Evolutionary conservation across 2,329 filamentous ascomycete genomes (phyloP), one percentile per base, ranked within the genome.

Genomic region (Cladosporium sp.): DNA sequence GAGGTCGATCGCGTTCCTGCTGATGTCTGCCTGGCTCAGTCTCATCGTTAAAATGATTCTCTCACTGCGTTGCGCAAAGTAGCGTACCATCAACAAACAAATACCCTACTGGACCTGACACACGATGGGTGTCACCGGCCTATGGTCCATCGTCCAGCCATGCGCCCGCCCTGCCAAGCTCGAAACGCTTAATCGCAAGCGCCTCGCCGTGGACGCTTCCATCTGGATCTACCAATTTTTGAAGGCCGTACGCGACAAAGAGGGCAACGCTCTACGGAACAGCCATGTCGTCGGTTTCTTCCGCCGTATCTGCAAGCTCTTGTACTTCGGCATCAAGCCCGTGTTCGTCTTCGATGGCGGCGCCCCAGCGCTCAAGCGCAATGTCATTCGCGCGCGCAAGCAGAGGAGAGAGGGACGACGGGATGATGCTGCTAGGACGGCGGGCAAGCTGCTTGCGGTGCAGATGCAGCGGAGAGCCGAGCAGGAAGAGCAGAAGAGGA

Each of bases 201-300:
- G 95, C 18, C 90, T 99, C 59, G 96, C 95, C 57, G 92, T 99
- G 71, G 95, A 99, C 80, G 95, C 96, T 66, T 97, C 93, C 14
- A 99, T 99, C 77, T 99, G 95, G 95, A 98, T 99, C 73, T 99
- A 99, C 84, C 95, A 99, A 77, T 99, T 99, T 75, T 88, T 99
- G 73, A 99, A 99, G 82, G 95, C 96, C 11, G 95, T 99, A 12
- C 93, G 95, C 73, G 95, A 99, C 80, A 97, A 98, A 75, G 95
- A 99, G 80, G 95, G 95, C 64, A 97, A 99, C 76, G 95, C 95
- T 1, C 84, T 99, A 62, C 92, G 93, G 70, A 99, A 97, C 81
- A 94, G 92, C 34, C 95, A 99, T 75, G 88, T 99, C 41, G 92
- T 99, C 52, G 95, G 96, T 47, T 99, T 99, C 86, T 99, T 99